phyloP scores from a whole-genome alignment of 345 rosid species.

The Brassica rapa region DNA sequence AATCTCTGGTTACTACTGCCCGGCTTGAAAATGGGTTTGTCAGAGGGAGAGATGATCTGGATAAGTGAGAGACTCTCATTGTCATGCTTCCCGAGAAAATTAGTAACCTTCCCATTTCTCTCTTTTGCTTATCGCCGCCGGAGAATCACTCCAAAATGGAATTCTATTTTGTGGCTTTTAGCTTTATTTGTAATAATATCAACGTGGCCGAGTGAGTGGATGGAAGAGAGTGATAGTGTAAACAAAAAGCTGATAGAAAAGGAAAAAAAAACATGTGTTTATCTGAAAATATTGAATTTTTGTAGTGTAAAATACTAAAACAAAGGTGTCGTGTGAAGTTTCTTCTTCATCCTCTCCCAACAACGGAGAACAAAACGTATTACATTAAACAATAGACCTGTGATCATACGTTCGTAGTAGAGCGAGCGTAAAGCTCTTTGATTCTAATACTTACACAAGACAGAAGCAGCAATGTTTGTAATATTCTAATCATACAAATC shows the following conservation, averaged over 20 bases:
- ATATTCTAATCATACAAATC: not conserved
- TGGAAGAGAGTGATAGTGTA: not conserved
- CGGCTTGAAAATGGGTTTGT: conserved; percentile 31
- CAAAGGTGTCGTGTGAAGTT: not conserved
- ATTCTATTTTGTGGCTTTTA: not conserved
- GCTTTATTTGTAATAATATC: not conserved
- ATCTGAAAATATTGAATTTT: not conserved
- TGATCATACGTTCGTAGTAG: not conserved
- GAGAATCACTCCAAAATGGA: not conserved
- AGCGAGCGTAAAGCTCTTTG: not conserved
- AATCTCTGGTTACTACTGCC: conserved; percentile 11
- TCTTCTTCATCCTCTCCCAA: not conserved
- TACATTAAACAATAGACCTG: not conserved
- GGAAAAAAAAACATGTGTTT: not conserved
- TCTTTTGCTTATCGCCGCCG: too few species aligned
- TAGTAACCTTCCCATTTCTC: conserved; percentile 53
- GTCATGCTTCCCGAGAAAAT: conserved; percentile 52
- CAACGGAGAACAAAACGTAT: not conserved
- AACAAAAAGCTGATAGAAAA: conserved; percentile 1
- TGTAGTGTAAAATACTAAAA: not conserved
- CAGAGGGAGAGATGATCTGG: conserved; percentile 41
- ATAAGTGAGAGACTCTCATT: conserved; percentile 41
- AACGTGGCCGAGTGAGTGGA: conserved; percentile 27
- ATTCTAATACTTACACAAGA: not conserved
- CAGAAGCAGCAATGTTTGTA: not conserved